phyloP scores from a whole-genome alignment of 129 eudicot species.

The Logfia minima region DNA sequence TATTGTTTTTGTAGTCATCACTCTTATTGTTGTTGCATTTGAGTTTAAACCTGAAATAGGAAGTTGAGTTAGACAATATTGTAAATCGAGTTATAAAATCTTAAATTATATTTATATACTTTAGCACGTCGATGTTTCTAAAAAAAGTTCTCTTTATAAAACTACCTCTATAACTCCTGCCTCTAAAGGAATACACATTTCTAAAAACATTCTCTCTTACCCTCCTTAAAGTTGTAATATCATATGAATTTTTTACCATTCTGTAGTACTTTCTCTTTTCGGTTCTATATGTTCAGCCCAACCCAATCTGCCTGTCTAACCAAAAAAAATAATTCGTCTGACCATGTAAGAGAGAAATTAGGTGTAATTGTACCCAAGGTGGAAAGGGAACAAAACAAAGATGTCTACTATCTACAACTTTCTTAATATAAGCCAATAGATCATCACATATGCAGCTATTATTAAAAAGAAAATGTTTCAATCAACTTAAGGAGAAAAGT shows the following conservation, averaged over 20 bases:
- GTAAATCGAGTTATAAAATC: slow-evolving; percentile 18
- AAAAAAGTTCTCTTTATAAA: too few species aligned
- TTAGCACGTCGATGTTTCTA: neutral
- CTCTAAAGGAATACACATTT: too few species aligned
- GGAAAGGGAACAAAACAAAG: slow-evolving; percentile 2
- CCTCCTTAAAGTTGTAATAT: neutral
- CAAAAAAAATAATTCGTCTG: neutral
- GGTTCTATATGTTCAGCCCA: neutral
- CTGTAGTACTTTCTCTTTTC: neutral
- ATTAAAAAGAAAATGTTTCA: neutral
- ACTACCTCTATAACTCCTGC: too few species aligned
- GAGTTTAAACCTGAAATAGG: slow-evolving; percentile 56
- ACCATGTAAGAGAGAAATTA: neutral
- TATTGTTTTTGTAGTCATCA: slow-evolving; percentile 40
- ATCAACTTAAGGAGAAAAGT: too few species aligned
- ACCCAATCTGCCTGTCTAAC: slow-evolving; percentile 7
- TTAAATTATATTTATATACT: neutral
- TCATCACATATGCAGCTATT: neutral
- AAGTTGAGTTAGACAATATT: slow-evolving; percentile 4
- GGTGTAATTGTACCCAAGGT: neutral
- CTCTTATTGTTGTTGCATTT: slow-evolving; percentile 51
- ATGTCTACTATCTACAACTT: slow-evolving; percentile 11
- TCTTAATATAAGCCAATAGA: slow-evolving; percentile 2
- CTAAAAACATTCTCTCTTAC: neutral
- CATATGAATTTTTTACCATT: neutral